These are phyloP conservation scores for Barnettozyma sucrosica DNA, from an alignment of 805 yeast genomes.

Conservation along the genomic window DNA sequence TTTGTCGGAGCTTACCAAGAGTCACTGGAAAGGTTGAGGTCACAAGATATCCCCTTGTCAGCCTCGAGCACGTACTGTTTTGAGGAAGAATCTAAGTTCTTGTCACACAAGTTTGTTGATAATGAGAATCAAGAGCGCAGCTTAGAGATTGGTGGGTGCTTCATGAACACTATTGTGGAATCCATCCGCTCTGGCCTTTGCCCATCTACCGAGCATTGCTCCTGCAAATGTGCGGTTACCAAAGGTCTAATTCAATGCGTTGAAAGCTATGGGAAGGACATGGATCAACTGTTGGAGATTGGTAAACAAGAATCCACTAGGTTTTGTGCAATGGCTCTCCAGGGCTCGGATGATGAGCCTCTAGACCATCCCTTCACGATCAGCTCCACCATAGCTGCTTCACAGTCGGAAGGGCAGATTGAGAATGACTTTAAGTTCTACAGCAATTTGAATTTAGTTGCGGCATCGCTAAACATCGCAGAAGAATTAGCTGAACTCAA, in stretches of 20 bases:
- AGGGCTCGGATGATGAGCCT: neutral
- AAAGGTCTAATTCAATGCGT: slow-evolving; percentile 10
- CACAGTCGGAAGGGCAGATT: slow-evolving; percentile 10
- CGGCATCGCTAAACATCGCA: slow-evolving; percentile 9
- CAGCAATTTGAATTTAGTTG: slow-evolving; percentile 12
- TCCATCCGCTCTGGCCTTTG: slow-evolving; percentile 6
- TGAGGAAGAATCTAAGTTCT: slow-evolving; percentile 4
- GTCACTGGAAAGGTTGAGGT: slow-evolving; percentile 2
- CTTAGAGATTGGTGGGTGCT: slow-evolving; percentile 9
- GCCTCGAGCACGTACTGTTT: slow-evolving; percentile 5
- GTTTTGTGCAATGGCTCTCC: slow-evolving; percentile 1
- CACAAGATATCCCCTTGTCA: neutral
- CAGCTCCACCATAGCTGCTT: neutral
- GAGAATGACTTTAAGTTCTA: slow-evolving; percentile 11
- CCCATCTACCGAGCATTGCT: slow-evolving; percentile 7
- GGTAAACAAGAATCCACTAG: slow-evolving; percentile 1
- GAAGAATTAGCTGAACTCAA: slow-evolving; percentile 14
- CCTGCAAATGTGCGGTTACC: slow-evolving; percentile 11
- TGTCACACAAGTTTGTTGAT: neutral
- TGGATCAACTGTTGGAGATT: neutral
- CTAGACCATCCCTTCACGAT: neutral
- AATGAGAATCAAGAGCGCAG: slow-evolving; percentile 1
- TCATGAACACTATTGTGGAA: slow-evolving; percentile 1
- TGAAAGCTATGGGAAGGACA: slow-evolving; percentile 3
- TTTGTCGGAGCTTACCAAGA: slow-evolving; percentile 12